Conservation (phyloP, 768 basidiomycete species). For the Leccinum pellstonianum region DNA sequence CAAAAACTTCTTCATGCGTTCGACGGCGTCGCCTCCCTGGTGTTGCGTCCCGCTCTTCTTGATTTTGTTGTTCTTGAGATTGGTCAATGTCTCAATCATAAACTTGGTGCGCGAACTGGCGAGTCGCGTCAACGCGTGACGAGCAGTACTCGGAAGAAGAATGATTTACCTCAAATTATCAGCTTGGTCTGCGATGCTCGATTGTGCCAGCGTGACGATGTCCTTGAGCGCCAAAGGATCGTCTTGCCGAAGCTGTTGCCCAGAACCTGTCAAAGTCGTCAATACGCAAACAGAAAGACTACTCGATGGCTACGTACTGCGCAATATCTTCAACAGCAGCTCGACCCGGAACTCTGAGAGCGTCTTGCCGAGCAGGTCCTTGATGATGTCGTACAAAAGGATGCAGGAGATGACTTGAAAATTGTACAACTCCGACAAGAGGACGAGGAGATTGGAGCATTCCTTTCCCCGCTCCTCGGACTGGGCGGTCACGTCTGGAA, state of each 20-base stretch:
- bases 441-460: conserved; percentile 81
- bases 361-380: conserved; percentile 60
- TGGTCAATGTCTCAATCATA: conserved; percentile 91
- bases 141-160: not conserved
- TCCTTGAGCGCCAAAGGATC: conserved; percentile 92
- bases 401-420: conserved; percentile 89
- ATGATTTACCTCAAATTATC: conserved; percentile 47
- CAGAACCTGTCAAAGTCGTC: conserved; percentile 66
- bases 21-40: conserved; percentile 73
- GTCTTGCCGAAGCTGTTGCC: conserved; percentile 85
- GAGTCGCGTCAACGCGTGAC: conserved; percentile 1
- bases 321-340: conserved; percentile 77
- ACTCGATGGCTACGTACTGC: conserved; percentile 51
- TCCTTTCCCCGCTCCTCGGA: conserved; percentile 70
- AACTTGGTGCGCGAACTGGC: conserved; percentile 85
- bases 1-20: conserved; percentile 88
- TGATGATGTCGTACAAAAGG: conserved; percentile 89
- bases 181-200: conserved; percentile 56
- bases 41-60: conserved; percentile 65
- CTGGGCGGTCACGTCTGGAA: conserved; percentile 16
- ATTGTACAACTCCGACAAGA: conserved; percentile 93
- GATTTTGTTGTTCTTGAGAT: conserved; percentile 89
- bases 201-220: conserved; percentile 80
- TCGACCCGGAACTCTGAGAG: conserved; percentile 84
- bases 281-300: not conserved